phyloP scores from a whole-genome alignment of 345 rosid genomes.

The Microthlaspi erraticum region DNA sequence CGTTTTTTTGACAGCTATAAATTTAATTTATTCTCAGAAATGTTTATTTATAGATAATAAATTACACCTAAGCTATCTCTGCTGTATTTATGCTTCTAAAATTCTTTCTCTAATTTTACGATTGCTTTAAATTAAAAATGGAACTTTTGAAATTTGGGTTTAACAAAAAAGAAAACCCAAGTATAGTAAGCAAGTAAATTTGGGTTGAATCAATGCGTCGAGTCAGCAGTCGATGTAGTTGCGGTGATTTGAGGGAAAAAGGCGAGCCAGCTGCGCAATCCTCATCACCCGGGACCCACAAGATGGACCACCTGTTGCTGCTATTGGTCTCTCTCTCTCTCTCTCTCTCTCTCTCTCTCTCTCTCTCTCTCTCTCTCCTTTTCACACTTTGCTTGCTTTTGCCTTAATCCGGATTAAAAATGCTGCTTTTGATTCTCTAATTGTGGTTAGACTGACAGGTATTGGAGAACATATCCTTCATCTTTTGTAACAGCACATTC shows the following conservation, averaged over 20 bases:
- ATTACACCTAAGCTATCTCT: slow-evolving; percentile 32
- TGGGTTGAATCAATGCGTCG: no score
- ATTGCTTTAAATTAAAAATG: background rate
- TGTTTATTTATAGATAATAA: slow-evolving; percentile 25
- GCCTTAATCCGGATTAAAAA: background rate
- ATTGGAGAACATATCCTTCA: no score
- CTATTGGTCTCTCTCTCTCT: slow-evolving; percentile 1
- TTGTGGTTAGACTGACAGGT: no score
- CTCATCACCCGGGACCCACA: slow-evolving; percentile 22
- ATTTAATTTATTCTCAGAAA: background rate
- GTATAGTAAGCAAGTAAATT: no score
- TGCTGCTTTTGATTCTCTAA: background rate
- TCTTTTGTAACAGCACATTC: background rate
- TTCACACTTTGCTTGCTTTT: slow-evolving; percentile 11
- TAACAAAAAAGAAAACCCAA: no score
- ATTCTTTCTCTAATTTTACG: slow-evolving; percentile 11
- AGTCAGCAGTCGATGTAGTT: background rate
- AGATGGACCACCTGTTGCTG: slow-evolving; percentile 14
- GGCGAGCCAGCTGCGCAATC: slow-evolving; percentile 19
- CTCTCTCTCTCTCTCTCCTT: background rate
- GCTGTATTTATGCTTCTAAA: slow-evolving; percentile 26
- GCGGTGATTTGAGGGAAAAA: background rate
- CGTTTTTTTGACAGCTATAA: slow-evolving; percentile 10
- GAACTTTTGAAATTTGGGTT: background rate
- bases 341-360: background rate